These are phyloP conservation scores for Hanseniaspora uvarum DNA, from an alignment of 1,139 yeast genomes.

Conservation along the genomic window DNA sequence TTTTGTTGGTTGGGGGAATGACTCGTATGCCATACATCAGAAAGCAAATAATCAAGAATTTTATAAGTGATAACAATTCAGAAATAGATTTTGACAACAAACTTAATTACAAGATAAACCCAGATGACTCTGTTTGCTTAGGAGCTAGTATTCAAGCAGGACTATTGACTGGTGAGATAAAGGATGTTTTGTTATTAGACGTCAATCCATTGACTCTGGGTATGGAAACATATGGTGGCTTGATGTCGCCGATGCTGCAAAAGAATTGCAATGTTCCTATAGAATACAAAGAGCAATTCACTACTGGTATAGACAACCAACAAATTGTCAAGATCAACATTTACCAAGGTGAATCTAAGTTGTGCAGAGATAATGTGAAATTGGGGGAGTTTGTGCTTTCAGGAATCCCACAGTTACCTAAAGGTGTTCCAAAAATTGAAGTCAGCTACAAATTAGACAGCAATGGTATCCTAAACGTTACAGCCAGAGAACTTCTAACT, in stretches of 20 bases:
- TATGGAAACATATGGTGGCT: conserved; percentile 73
- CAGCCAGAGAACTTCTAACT: conserved; percentile 58
- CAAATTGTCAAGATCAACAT: conserved; percentile 70
- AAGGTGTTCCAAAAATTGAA: conserved; percentile 65
- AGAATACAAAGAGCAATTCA: conserved; percentile 58
- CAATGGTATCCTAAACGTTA: conserved; percentile 69
- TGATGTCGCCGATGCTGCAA: conserved; percentile 65
- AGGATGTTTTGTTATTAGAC: conserved; percentile 62
- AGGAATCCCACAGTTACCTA: conserved; percentile 62
- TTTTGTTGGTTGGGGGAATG: conserved; percentile 74
- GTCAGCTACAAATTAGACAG: conserved; percentile 71
- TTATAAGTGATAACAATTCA: conserved; percentile 33
- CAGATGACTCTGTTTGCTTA: conserved; percentile 75
- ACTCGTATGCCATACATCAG: conserved; percentile 73
- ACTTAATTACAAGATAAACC: conserved; percentile 61
- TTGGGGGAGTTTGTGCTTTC: conserved; percentile 62
- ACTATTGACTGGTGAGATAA: conserved; percentile 57
- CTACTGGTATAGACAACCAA: conserved; percentile 81
- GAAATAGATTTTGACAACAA: conserved; percentile 19
- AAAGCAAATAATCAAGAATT: conserved; percentile 45
- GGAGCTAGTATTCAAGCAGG: conserved; percentile 85
- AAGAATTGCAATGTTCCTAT: conserved; percentile 70
- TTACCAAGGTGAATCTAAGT: conserved; percentile 67
- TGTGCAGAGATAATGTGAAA: conserved; percentile 60
- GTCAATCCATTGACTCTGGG: conserved; percentile 74